phyloP scores from a whole-genome alignment of 1,284 basidiomycete species.

The Phellopilus nigrolimitatus region DNA sequence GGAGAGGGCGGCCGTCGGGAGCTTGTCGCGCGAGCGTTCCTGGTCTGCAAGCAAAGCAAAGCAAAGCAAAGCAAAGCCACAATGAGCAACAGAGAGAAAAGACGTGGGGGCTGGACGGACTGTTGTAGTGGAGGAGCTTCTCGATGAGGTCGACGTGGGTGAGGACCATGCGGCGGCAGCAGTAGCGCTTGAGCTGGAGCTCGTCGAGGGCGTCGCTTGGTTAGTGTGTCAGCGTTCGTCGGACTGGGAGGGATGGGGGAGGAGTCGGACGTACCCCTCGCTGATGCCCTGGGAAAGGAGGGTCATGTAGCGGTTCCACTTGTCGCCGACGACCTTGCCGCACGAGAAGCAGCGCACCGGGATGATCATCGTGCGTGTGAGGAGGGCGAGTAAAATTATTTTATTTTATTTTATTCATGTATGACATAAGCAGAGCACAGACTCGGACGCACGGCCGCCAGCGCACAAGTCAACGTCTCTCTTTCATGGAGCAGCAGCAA shows the following conservation, averaged over 20 bases:
- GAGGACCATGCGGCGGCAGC: slow-evolving; percentile 95
- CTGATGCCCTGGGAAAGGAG: slow-evolving; percentile 72
- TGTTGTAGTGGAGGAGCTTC: slow-evolving; percentile 94
- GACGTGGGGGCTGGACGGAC: no score
- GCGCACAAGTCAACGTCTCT: not conserved
- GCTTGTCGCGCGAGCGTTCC: slow-evolving; percentile 4
- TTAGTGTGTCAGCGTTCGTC: not conserved
- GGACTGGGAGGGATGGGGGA: not conserved
- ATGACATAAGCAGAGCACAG: not conserved
- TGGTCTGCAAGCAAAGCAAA: slow-evolving; percentile 1
- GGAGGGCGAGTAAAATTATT: not conserved
- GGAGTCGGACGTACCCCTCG: slow-evolving; percentile 68
- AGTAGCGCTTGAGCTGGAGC: slow-evolving; percentile 90
- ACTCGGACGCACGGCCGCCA: not conserved
- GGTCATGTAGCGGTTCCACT: slow-evolving; percentile 84
- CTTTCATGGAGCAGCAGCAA: slow-evolving; percentile 35
- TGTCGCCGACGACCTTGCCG: slow-evolving; percentile 91
- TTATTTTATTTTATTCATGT: not conserved
- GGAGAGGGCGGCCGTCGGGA: not conserved
- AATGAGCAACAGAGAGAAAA: no score
- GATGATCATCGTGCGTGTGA: slow-evolving; percentile 82
- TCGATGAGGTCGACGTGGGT: slow-evolving; percentile 98
- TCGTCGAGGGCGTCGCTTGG: slow-evolving; percentile 89
- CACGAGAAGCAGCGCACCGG: slow-evolving; percentile 89
- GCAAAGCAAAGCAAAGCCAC: no score